Evolutionary conservation across 2,329 filamentous ascomycete species (phyloP).

Genomic region (Scorias spongiosa): DNA sequence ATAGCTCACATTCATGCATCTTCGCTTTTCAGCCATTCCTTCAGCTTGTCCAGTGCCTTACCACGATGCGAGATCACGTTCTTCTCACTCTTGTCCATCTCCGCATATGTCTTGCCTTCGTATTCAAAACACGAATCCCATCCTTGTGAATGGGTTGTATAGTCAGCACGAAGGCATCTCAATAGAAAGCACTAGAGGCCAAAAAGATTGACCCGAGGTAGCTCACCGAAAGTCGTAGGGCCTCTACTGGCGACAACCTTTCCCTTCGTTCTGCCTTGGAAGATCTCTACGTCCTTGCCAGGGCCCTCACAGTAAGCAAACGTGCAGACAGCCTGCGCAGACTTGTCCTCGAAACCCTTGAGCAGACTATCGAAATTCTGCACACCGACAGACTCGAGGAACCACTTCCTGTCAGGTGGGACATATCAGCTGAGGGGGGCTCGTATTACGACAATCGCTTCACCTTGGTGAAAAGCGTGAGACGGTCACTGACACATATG

Average conservation of each 20-base stretch:
- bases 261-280: conserved; percentile 77
- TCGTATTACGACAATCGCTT: too few relatives aligned
- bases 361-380: conserved; percentile 81
- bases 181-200: conserved; percentile 5
- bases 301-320: conserved; percentile 85
- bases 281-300: conserved; percentile 67
- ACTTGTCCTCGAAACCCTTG: conserved; percentile 76
- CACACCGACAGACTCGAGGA: conserved; percentile 69
- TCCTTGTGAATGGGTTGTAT: conserved; percentile 35
- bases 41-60: conserved; percentile 74
- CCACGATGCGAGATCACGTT: conserved; percentile 87
- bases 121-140: conserved; percentile 98
- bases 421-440: neutral
- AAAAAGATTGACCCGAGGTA: neutral
- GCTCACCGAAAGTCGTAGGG: conserved; percentile 64
- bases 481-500: conserved; percentile 62
- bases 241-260: conserved; percentile 77
- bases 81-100: conserved; percentile 81
- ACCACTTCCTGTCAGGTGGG: conserved; percentile 61
- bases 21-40: conserved; percentile 46
- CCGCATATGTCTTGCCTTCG: conserved; percentile 78
- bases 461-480: too few relatives aligned
- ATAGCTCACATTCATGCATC: neutral
- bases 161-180: too few relatives aligned
- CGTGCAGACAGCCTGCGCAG: conserved; percentile 84